Base-by-base conservation (phyloP, 2,329 filamentous ascomycete genomes). In the Pseudogymnoascus sp. region DNA sequence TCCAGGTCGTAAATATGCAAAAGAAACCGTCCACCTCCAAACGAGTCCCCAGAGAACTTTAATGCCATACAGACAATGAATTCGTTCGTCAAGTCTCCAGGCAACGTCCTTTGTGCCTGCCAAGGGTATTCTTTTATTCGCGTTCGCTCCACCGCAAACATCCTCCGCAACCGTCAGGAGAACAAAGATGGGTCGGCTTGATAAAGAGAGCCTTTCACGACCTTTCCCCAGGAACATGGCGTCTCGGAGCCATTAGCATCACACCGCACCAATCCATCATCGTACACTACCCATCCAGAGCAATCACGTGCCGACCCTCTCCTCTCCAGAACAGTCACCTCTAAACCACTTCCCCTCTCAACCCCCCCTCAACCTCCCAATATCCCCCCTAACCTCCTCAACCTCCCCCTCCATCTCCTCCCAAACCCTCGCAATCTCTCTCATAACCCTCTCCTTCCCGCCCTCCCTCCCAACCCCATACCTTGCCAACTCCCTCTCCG, bases 361-460 rank as follows among this genome's bases (percentile, higher is more conserved):
- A 50, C 59, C 43, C 9, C 64, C 67, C 32, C 61, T 67, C 61
- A 72, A 65, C 61, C 65, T 70, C 41, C 69, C 65, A 34, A 72
- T 66, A 68, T 72, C 71, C 47, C 61, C 67, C 32, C 64, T 64
- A 28, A 71, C 71, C 28, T 71, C 70, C 60, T 62, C 63, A 9
- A 70, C 11, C 60, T 72, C 69, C 30, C 28, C 66, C 5, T 34
- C 60, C 60, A 72, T 62, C 63, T 69, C 70, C 20, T 61, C 65
- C 66, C 70, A 72, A 20, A 69, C 70, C 62, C 66, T 68, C 6
- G 70, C 67, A 62, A 72, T 67, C 62, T 70, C 69, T 60, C 58
- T 71, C 70, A 73, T 70, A 50, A 68, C 60, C 63, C 61, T 70
- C 50, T 72, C 68, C 65, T 72, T 72, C 39, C 65, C 67, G 14